Percentiles rank a stretch among this genome's conserved stretches.
Conservation (phyloP, 2,329 filamentous ascomycete genomes). For the Albifimbria verrucaria region DNA sequence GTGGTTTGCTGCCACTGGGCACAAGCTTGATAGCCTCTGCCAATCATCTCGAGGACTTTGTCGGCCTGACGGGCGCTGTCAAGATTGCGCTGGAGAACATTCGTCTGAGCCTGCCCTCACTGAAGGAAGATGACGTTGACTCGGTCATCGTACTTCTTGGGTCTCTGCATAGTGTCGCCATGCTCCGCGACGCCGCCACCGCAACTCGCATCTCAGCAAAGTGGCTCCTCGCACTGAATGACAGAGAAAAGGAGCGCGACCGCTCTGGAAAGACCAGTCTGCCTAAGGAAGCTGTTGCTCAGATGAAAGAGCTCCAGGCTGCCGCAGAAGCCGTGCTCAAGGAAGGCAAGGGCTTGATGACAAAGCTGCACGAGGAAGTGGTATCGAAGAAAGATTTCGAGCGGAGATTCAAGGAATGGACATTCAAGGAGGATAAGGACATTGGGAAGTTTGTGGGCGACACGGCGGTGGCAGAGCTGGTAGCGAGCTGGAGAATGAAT, state of each 20-base stretch:
- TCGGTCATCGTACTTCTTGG: slow-evolving; percentile 21
- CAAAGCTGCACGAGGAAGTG: slow-evolving; percentile 25
- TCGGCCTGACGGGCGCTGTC: slow-evolving; percentile 22
- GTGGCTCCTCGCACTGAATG: slow-evolving; percentile 33
- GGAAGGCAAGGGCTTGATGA: slow-evolving; percentile 27
- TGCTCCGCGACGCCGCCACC: slow-evolving; percentile 34
- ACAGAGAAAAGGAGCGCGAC: slow-evolving; percentile 37
- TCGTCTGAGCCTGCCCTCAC: slow-evolving; percentile 10
- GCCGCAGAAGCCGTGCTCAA: slow-evolving; percentile 26
- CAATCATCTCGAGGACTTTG: slow-evolving; percentile 18
- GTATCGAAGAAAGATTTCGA: slow-evolving; percentile 21
- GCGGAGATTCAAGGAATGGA: slow-evolving; percentile 21
- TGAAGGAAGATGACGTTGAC: slow-evolving; percentile 9
- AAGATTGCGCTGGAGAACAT: slow-evolving; percentile 23
- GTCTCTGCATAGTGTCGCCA: slow-evolving; percentile 32
- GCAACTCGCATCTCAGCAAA: slow-evolving; percentile 24
- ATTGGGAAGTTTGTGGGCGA: slow-evolving; percentile 21
- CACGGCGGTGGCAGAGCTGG: slow-evolving; percentile 19
- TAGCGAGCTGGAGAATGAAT: slow-evolving; percentile 31
- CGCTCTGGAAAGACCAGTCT: slow-evolving; percentile 34
- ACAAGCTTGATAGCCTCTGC: slow-evolving; percentile 18
- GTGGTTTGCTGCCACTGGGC: slow-evolving; percentile 28
- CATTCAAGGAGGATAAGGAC: slow-evolving; percentile 20
- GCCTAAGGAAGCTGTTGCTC: slow-evolving; percentile 31
- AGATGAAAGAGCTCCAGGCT: slow-evolving; percentile 29